Evolutionary conservation across 2,329 filamentous ascomycete species (phyloP).

Genomic region (Cercospora sp.): DNA sequence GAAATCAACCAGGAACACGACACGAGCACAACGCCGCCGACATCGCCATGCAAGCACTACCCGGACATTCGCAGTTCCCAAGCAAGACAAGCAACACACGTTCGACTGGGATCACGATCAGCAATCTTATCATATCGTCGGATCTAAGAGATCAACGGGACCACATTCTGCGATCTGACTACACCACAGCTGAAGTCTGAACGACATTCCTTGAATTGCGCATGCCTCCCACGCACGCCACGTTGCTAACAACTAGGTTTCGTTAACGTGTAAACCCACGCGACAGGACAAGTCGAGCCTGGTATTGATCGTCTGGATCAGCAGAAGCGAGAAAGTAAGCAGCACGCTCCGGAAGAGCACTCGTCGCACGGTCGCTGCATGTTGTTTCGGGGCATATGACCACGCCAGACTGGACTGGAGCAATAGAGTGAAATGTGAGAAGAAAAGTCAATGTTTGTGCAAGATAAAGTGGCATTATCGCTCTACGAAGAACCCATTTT

Average conservation of each 20-base stretch:
- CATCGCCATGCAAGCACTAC: not conserved
- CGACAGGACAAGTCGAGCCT: not conserved
- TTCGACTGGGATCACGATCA: not conserved
- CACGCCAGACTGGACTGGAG: not conserved
- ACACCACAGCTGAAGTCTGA: not conserved
- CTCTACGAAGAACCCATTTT: not conserved
- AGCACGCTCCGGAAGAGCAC: not conserved
- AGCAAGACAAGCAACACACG: not conserved
- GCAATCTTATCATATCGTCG: constrained; percentile 6
- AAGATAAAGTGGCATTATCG: not conserved
- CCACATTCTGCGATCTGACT: not conserved
- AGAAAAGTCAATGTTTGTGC: not conserved
- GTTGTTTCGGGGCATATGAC: not conserved
- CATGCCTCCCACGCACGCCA: not conserved
- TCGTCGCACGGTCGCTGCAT: not conserved
- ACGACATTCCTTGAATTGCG: not conserved
- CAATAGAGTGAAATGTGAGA: not conserved
- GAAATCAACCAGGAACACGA: not conserved
- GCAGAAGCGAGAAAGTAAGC: not conserved
- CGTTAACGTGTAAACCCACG: not conserved
- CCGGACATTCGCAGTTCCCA: not conserved
- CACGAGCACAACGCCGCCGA: not conserved
- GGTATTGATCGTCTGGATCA: not conserved
- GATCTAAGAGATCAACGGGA: constrained; percentile 2
- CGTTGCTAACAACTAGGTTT: not conserved